phyloP scores from a whole-genome alignment of 139 green algal species.

The Micromonas commoda region DNA sequence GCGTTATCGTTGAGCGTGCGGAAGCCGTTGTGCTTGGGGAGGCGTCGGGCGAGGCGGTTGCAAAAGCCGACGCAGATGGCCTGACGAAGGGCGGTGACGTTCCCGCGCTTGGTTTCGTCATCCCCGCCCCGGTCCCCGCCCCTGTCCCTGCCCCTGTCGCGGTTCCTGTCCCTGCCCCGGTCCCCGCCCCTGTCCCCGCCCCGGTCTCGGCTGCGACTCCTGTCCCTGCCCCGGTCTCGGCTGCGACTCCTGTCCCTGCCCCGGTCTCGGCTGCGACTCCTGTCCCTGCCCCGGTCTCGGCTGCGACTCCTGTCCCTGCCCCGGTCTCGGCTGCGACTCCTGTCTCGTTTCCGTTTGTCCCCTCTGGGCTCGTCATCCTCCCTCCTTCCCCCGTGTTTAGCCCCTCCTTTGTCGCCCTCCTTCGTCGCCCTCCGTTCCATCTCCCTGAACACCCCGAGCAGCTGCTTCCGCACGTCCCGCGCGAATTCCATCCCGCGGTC shows the following conservation, averaged over 20 bases:
- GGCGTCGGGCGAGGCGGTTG: conserved; percentile 62
- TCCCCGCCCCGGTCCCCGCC: neutral
- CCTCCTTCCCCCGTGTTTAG: too few relatives aligned
- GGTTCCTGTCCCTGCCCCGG: neutral
- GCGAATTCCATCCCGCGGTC: conserved; percentile 75
- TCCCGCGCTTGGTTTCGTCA: conserved; percentile 10
- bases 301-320: too few relatives aligned
- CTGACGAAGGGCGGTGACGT: conserved; percentile 38
- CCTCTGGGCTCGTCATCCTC: neutral
- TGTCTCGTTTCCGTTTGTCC: neutral
- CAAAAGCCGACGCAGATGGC: conserved; percentile 74
- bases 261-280: too few relatives aligned
- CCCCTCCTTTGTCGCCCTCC: too few relatives aligned
- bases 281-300: too few relatives aligned
- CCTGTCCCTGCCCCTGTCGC: neutral
- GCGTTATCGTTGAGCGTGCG: conserved; percentile 54
- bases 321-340: neutral
- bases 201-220: too few relatives aligned
- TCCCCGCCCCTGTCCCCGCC: conserved; percentile 11
- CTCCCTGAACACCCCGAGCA: conserved; percentile 49
- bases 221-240: too few relatives aligned
- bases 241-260: too few relatives aligned
- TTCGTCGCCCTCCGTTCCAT: too few relatives aligned
- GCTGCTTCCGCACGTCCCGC: conserved; percentile 71
- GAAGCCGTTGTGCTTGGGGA: conserved; percentile 76